Evolutionary conservation across 495 filamentous ascomycete species (phyloP).

Genomic region (Aspergillus funiculosus): DNA sequence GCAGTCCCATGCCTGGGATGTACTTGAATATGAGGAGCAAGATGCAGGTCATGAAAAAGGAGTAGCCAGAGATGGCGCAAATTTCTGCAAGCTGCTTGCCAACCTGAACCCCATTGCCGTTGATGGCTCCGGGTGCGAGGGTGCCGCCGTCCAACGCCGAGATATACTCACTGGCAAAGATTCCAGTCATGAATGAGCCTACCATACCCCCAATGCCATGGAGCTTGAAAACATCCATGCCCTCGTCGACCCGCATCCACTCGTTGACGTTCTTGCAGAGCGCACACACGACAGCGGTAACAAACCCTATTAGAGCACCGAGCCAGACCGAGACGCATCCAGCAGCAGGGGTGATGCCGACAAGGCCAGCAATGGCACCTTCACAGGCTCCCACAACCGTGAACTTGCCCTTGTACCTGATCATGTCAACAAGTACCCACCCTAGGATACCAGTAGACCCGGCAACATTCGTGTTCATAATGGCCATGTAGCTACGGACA

Average conservation of each 20-base stretch:
- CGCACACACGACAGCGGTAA: conserved; percentile 50
- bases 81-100: conserved; percentile 56
- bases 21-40: conserved; percentile 52
- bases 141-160: conserved; percentile 45
- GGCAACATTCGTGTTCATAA: conserved; percentile 59
- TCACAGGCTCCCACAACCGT: conserved; percentile 56
- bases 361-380: conserved; percentile 58
- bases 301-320: conserved; percentile 53
- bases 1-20: conserved; percentile 53
- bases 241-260: conserved; percentile 55
- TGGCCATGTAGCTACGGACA: conserved; percentile 52
- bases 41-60: conserved; percentile 49
- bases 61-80: conserved; percentile 50
- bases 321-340: conserved; percentile 55
- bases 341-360: conserved; percentile 59
- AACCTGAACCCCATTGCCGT: conserved; percentile 54
- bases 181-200: conserved; percentile 56
- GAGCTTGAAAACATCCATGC: conserved; percentile 59
- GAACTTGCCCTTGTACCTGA: conserved; percentile 49
- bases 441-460: conserved; percentile 52
- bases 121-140: conserved; percentile 45
- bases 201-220: conserved; percentile 58
- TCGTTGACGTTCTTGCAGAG: conserved; percentile 49
- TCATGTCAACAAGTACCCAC: conserved; percentile 56
- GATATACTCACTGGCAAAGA: conserved; percentile 49